A percentile compares a stretch with the other conserved stretches of the same genome.
phyloP scores from a whole-genome alignment of 2,329 filamentous ascomycete species.

The Coleophoma eucalyptorum region DNA sequence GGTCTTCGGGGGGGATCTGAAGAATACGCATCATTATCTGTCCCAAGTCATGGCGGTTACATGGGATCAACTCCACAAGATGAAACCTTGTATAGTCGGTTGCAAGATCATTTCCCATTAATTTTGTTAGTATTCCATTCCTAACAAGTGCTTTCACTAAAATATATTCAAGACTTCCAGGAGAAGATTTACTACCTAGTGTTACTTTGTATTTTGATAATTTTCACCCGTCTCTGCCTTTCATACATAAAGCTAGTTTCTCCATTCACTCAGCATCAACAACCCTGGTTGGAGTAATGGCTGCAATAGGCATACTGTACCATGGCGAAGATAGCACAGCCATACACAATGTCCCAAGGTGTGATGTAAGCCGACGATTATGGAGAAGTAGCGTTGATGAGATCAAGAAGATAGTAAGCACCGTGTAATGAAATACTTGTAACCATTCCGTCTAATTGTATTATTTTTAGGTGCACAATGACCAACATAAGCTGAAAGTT shows the following conservation, averaged over 20 bases:
- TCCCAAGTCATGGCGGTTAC: background rate
- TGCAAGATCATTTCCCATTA: background rate
- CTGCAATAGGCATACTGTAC: conserved; percentile 6
- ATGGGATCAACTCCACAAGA: background rate
- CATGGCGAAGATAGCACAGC: background rate
- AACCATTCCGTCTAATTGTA: background rate
- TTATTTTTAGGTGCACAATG: conserved; percentile 14
- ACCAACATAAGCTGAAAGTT: conserved; percentile 19
- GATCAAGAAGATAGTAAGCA: background rate
- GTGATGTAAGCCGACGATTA: background rate
- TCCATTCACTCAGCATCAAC: background rate
- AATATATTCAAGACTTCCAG: background rate
- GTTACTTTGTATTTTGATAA: conserved; percentile 1
- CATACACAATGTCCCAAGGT: background rate
- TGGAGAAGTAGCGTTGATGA: conserved; percentile 1
- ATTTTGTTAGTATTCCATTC: background rate
- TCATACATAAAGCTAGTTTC: conserved; percentile 4
- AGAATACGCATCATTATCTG: background rate
- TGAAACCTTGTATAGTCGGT: background rate
- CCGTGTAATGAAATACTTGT: conserved; percentile 1
- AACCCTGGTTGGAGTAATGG: conserved; percentile 1
- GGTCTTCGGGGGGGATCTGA: background rate
- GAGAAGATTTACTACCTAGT: background rate
- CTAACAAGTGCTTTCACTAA: background rate
- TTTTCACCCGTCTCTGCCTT: conserved; percentile 7